Evolutionary conservation across 192 early-diverging fungal species (phyloP).

Genomic region (Entomortierella beljakovae): DNA sequence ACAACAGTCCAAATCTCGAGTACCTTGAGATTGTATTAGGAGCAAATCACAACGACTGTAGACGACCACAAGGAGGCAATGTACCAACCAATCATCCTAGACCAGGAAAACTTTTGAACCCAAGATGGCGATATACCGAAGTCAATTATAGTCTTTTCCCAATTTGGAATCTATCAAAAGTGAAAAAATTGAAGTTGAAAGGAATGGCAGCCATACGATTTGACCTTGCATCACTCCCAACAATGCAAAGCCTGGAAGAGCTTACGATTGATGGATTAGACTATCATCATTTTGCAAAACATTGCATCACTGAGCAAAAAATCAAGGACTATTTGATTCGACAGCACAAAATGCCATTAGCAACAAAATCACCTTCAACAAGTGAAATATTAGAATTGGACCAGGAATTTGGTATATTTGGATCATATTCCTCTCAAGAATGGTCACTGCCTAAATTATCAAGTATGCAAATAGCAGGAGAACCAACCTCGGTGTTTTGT

Average conservation of each 20-base stretch:
- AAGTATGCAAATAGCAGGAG: neutral
- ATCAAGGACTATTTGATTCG: neutral
- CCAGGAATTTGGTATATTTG: neutral
- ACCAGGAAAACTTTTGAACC: neutral
- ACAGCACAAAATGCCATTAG: neutral
- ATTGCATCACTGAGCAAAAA: neutral
- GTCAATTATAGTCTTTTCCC: neutral
- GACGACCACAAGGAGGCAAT: neutral
- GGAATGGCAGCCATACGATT: neutral
- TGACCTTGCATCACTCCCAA: neutral
- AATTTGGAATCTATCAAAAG: neutral
- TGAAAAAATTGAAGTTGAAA: neutral
- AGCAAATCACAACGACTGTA: neutral
- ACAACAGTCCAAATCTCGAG: conserved; percentile 14
- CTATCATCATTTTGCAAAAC: neutral
- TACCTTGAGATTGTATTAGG: conserved; percentile 7
- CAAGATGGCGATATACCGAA: neutral
- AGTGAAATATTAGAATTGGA: neutral
- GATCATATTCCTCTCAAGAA: neutral
- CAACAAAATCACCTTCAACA: neutral
- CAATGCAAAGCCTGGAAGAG: neutral
- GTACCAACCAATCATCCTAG: neutral
- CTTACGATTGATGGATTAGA: too few species aligned
- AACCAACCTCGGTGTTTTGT: conserved; percentile 9
- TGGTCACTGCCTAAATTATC: conserved; percentile 13